Evolutionary conservation across 1,139 yeast genomes (phyloP), one percentile per base, ranked within the genome.

Genomic region (Barnettozyma hawaiiensis): DNA sequence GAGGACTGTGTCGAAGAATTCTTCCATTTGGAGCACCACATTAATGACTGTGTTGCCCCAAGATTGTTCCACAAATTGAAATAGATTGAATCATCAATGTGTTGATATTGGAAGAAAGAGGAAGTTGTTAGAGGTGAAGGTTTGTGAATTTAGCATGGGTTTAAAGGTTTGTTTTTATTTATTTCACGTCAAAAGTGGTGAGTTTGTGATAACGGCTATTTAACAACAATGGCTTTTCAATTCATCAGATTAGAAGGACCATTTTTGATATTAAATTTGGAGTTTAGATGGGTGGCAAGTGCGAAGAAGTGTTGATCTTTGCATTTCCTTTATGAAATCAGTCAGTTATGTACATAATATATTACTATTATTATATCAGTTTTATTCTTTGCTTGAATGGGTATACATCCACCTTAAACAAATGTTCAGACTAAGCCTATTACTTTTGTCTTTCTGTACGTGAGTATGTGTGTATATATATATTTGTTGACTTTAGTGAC

Each of bases 1-100:
- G 96, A 86, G 71, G 92, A 85, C 69, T 86, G 96, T 71, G 80
- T 86, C 53, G 96, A 86, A 69, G 96, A 86, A 70, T 86, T 81
- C 70, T 86, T 85, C 86, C 96, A 86, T 70, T 74, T 85, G 64
- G 82, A 84, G 65, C 95, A 86, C 67, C 85, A 92, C 73, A 64
- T 86, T 59, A 84, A 83, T 66, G 92, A 84, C 65, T 80, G 94
- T 72, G 85, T 82, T 61, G 87, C 94, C 50, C 94, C 92, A 65
- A 80, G 78, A 65, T 75, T 86, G 65, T 85, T 86, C 74, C 66
- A 75, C 70, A 82, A 81, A 69, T 78, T 85, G 69, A 84, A 83
- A 67, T 85, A 78, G 44, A 26, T 16, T 22, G 19, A 24, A 8
- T 19, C 15, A 11, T 7, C 21, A 11, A 12, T 26, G 29, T n/a